Evolutionary conservation across 2,329 filamentous ascomycete species (phyloP), one percentile per base, ranked within the genome.

Genomic region (Sarocladiaceae sp.): DNA sequence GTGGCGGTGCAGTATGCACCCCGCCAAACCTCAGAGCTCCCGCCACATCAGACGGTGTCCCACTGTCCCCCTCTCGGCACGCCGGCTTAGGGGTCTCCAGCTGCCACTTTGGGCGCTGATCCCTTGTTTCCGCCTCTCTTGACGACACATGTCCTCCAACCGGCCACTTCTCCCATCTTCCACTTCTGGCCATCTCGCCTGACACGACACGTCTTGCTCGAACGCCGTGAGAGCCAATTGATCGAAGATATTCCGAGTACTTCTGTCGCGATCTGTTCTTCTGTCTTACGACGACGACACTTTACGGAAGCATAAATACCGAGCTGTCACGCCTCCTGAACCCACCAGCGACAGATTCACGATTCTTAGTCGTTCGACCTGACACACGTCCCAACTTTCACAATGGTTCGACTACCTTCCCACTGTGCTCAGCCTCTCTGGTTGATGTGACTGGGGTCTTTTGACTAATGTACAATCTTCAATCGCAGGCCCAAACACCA

Each of bases 401-500:
- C 40, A 43, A 43, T 43, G 40, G 40, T 43, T 32, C 27, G 29
- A 21, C 23, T n/a, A n/a, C n/a, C n/a, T n/a, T n/a, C n/a, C n/a
- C n/a, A n/a, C n/a, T n/a, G n/a, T n/a, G n/a, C n/a, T n/a, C n/a
- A n/a, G n/a, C n/a, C n/a, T n/a, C n/a, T n/a, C n/a, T n/a, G n/a
- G n/a, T n/a, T n/a, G n/a, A n/a, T n/a, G n/a, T n/a, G n/a, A n/a
- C n/a, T n/a, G n/a, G n/a, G n/a, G n/a, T n/a, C n/a, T n/a, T n/a
- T n/a, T n/a, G n/a, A n/a, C n/a, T n/a, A n/a, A n/a, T n/a, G n/a
- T n/a, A n/a, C n/a, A n/a, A n/a, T n/a, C n/a, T n/a, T n/a, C n/a
- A n/a, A n/a, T n/a, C n/a, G n/a, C n/a, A 89, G 85, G 85, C 82
- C 55, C 86, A 91, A 82, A 93, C 87, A 54, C 86, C 83, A 55